These are phyloP conservation scores for Pseudognaphalium luteoalbum DNA, from an alignment of 129 eudicot genomes.

Conservation along the genomic window DNA sequence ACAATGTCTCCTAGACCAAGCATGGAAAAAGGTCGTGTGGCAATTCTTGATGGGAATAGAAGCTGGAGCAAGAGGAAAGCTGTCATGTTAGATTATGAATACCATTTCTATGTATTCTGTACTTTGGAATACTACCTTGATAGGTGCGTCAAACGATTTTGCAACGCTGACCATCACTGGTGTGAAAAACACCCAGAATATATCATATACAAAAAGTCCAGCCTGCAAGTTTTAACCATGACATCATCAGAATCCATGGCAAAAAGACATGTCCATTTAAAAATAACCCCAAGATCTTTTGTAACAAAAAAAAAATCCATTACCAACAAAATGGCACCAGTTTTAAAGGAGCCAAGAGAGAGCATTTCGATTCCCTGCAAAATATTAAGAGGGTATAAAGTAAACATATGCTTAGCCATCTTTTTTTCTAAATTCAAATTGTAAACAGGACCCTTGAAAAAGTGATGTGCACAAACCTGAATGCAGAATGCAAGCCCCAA, in stretches of 20 bases:
- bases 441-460: not conserved
- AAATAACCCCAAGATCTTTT: not conserved
- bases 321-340: slow-evolving; percentile 94
- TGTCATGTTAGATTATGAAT: not conserved
- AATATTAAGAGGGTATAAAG: not conserved
- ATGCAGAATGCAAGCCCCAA: slow-evolving; percentile 95
- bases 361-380: slow-evolving; percentile 94
- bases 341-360: slow-evolving; percentile 92
- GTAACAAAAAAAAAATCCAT: slow-evolving; percentile 1
- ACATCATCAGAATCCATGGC: not conserved
- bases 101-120: not conserved
- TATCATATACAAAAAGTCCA: slow-evolving; percentile 87
- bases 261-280: not conserved
- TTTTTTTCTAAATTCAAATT: not conserved
- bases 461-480: slow-evolving; percentile 48
- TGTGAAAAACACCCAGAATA: slow-evolving; percentile 97
- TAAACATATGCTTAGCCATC: not conserved
- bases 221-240: slow-evolving; percentile 49
- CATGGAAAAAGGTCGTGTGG: slow-evolving; percentile 89
- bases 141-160: slow-evolving; percentile 97
- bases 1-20: slow-evolving; percentile 82
- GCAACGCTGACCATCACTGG: slow-evolving; percentile 99
- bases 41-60: slow-evolving; percentile 81
- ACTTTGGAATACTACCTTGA: slow-evolving; percentile 57
- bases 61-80: slow-evolving; percentile 49